A percentile compares a stretch with the other conserved stretches of the same genome.
Conservation (phyloP, 1,139 yeast species). For the Sugiyamaella neomexicana region DNA sequence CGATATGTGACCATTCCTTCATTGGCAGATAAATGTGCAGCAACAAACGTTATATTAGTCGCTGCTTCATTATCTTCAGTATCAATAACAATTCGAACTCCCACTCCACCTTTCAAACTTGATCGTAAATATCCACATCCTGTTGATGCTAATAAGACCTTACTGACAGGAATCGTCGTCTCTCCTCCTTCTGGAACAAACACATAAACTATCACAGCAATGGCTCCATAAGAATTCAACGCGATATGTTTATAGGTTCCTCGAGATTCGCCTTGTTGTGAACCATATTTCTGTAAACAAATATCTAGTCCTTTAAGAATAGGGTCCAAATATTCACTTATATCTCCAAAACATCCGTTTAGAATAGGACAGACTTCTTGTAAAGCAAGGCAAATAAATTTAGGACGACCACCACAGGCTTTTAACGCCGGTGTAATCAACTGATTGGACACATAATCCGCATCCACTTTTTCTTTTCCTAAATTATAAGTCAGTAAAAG, state of each 20-base stretch:
- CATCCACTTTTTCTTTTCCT: slow-evolving; percentile 41
- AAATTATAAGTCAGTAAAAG: slow-evolving; percentile 44
- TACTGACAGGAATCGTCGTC: slow-evolving; percentile 29
- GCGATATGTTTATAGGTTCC: slow-evolving; percentile 48
- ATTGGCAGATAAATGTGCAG: slow-evolving; percentile 72
- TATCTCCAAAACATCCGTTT: slow-evolving; percentile 56
- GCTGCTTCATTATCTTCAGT: slow-evolving; percentile 29
- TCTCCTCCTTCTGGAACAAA: slow-evolving; percentile 34
- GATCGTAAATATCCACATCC: slow-evolving; percentile 59
- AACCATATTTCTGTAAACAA: slow-evolving; percentile 44
- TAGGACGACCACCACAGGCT: slow-evolving; percentile 38
- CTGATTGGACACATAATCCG: slow-evolving; percentile 27
- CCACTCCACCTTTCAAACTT: slow-evolving; percentile 74
- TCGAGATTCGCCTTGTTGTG: slow-evolving; percentile 24
- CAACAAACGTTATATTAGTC: slow-evolving; percentile 59
- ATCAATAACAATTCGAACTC: slow-evolving; percentile 49
- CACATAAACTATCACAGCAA: slow-evolving; percentile 58
- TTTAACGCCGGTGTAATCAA: slow-evolving; percentile 22
- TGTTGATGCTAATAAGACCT: slow-evolving; percentile 32
- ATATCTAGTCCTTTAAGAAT: slow-evolving; percentile 47
- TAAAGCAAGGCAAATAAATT: slow-evolving; percentile 64
- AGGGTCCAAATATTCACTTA: slow-evolving; percentile 46
- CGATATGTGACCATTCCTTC: slow-evolving; percentile 64
- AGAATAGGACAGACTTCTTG: slow-evolving; percentile 71
- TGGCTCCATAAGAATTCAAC: slow-evolving; percentile 59